Conservation (phyloP, 129 eudicot species). For the Pittosporum tobira region DNA sequence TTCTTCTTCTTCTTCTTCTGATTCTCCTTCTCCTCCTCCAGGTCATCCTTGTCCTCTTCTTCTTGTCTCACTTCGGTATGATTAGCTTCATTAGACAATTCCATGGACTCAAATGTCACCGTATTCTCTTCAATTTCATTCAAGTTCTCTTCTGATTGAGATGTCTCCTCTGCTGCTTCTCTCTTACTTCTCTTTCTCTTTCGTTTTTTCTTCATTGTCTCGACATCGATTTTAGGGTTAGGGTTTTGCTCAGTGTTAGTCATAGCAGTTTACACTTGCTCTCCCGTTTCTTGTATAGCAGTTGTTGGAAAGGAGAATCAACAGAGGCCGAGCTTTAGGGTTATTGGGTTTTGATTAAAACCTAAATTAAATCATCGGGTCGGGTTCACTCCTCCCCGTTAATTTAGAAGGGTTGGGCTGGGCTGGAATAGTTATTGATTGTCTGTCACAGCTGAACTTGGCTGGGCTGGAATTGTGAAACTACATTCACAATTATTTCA, state of each 20-base stretch:
- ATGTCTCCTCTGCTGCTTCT: constrained; percentile 1
- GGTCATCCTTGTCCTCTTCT: constrained; percentile 12
- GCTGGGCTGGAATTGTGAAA: too few species aligned
- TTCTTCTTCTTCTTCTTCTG: constrained; percentile 25
- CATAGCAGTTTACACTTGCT: constrained; percentile 22
- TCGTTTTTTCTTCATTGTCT: constrained; percentile 19
- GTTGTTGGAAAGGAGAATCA: too few species aligned
- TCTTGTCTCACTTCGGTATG: constrained; percentile 23
- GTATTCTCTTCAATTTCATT: constrained; percentile 6
- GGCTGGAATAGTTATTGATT: too few species aligned
- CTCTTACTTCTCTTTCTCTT: constrained; percentile 34
- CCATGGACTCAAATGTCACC: too few species aligned
- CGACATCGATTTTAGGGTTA: constrained; percentile 17
- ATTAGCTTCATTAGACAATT: too few species aligned
- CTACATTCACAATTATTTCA: too few species aligned
- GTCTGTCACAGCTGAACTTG: too few species aligned
- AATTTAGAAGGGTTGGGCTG: too few species aligned
- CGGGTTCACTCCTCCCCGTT: too few species aligned
- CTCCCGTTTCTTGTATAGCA: neutral
- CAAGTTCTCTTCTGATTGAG: constrained; percentile 5
- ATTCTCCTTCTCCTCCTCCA: constrained; percentile 2
- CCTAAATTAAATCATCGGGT: too few species aligned
- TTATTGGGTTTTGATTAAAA: too few species aligned
- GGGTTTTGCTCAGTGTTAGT: constrained; percentile 24
- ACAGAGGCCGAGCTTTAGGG: too few species aligned